Base-by-base conservation (phyloP, 768 basidiomycete genomes). In the Grammothele lineata region DNA sequence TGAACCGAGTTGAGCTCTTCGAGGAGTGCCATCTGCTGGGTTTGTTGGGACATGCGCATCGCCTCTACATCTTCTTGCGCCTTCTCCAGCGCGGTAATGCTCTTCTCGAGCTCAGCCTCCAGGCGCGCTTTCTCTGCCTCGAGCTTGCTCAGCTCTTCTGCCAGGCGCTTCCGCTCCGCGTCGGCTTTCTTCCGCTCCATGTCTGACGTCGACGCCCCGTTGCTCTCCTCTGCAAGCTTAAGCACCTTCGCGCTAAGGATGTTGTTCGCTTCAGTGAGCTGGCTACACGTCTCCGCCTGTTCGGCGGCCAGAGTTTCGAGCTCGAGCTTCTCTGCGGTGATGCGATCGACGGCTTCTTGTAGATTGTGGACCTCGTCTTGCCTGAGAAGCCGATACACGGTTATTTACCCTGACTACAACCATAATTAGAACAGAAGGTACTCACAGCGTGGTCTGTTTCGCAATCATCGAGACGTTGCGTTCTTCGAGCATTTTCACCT, bases 1-100 rank as follows among this genome's bases (percentile, higher is more conserved):
- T 92, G 88, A 67, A 85, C 75, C 42, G 76, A 72, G 62, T 90
- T 92, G 57, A 95, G 74, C 69, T 95, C 92, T 59, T 96, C 92
- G 35, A 99, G 72, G 45, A 99, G 62, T 25, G 85, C 84, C 45
- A 91, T 81, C 54, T 85, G 74, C 68, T 94, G 92, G 8, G 73
- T 77, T 67, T 92, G 87, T 59, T 93, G 90, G 14, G 81, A 79
- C 54, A 68, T 72, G 34, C 72, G 74, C 75, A 87, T 80, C 32
- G 70, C 76, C 15, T 85, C 76, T 33, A 91, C 65, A 61, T 93
- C 87, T 22, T 79, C 83, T 58, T 77, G 71, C 8, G 84, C 83
- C 17, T 75, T 72, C 40, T 79, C 74, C 37, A 92, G 72, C 42
- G 80, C 74, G 37, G 76, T 75, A 57, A 76, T 74, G 40, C 75